Evolutionary conservation across 2,329 filamentous ascomycete species (phyloP), one percentile per base, ranked within the genome.

Genomic region (Pestalotiopsis sp.): DNA sequence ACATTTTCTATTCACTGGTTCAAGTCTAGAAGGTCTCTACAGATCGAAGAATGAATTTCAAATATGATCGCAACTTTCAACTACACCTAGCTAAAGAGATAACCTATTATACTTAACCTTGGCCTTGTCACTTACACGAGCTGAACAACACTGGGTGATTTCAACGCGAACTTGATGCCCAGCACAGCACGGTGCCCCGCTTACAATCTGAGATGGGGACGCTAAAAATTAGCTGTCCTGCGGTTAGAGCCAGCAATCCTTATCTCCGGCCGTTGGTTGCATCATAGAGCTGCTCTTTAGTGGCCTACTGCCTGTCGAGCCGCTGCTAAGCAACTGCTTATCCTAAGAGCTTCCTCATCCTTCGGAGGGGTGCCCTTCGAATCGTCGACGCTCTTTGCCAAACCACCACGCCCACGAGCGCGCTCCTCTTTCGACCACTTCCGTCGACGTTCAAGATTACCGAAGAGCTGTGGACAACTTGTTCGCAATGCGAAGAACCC

Each of bases 401-500:
- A 38, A 31, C 25, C 58, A n/a, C 11, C 58, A 27, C 11, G 25
- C 25, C 58, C 14, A 11, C 17, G 25, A n/a, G 58, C 3, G 25
- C n/a, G 20, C 20, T n/a, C 60, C n/a, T 59, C 20, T 25, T 27
- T 9, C 23, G 12, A 17, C 25, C 57, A 7, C 12, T 36, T 12
- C 31, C 38, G 2, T 40, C 59, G 31, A 40, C 58, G 5, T 4
- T 9, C 5, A 4, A 5, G 20, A 62, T 7, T 1, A 27, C 11
- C 27, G 17, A 41, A 59, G 23, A n/a, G 23, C 11, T 25, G 23
- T 59, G 9, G 40, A 36, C 61, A 27, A 20, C 13, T 23, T 59
- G 68, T 31, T 56, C 58, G 68, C 27, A 61, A 77, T 78, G 76
- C 65, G 69, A 75, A 65, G 69, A 41, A 40, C 63, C 52, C n/a